Evolutionary conservation across 2,329 filamentous ascomycete species (phyloP), one percentile per base, ranked within the genome.

Genomic region (Alternaria sp.): DNA sequence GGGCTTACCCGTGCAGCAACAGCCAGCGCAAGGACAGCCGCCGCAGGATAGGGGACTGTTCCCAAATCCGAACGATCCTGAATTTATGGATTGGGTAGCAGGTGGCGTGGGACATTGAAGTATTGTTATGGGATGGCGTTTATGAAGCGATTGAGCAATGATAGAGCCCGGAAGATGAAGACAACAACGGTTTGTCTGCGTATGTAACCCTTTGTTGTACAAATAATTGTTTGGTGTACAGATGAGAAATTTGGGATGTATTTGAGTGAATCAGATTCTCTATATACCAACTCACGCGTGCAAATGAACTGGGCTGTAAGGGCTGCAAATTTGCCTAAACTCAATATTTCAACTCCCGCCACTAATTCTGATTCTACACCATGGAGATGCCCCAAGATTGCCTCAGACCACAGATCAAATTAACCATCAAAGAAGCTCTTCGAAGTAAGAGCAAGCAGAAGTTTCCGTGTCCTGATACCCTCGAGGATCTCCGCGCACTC

Each of bases 21-120:
- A 80, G 52, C 69, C 74, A 48, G 57, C 56, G n/a, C 66, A 65
- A 49, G 63, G 57, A 44, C 60, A 64, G 28, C 59, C 67, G 31
- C 65, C 68, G 42, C 83, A 76, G 49, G 79, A 86, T 69, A 76
- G 84, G 58, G 86, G 86, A 0, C 72, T 90, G 56, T 90, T 90
- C 65, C 88, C 89, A n/a, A 83, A 81, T 52, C 86, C 85, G 3
- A 87, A 84, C 5, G 87, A 91, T 71, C 88, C 88, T 2, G 86
- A 87, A 37, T 90, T 89, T 75, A 82, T 82, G 58, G 84, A 88
- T 63, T 93, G 90, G 86, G 81, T 84, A 51, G 86, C 84, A 42
- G 86, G 90, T 8, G 90, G 88, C 1, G 81, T 92, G 36, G 90
- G 86, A 2, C 86, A 87, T 78, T 85, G 53, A 64, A 37, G 29